Percentiles rank a stretch among this genome's conserved stretches.
Conservation (phyloP, 345 rosid species). For the Durio zibethinus region DNA sequence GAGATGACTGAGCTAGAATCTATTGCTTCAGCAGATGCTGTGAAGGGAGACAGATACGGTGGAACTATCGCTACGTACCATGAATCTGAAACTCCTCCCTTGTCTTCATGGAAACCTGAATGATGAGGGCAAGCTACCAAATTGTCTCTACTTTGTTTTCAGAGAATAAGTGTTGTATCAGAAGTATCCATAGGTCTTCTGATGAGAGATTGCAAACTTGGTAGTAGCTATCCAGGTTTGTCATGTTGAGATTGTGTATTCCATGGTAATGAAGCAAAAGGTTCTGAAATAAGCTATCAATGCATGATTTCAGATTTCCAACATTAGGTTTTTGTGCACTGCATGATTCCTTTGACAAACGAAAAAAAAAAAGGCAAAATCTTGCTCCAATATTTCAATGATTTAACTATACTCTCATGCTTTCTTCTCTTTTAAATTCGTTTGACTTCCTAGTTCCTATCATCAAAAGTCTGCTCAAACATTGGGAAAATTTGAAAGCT, state of each 20-base stretch:
- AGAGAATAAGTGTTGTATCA: neutral
- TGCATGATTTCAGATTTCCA: too few relatives aligned
- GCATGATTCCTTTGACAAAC: too few relatives aligned
- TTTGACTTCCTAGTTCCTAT: too few relatives aligned
- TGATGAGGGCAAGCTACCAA: neutral
- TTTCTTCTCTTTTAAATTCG: too few relatives aligned
- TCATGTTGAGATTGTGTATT: neutral
- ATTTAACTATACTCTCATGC: too few relatives aligned
- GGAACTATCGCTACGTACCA: slow-evolving; percentile 14
- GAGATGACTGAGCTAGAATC: slow-evolving; percentile 56
- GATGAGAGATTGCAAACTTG: neutral
- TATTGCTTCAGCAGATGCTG: slow-evolving; percentile 32
- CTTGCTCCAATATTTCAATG: too few relatives aligned
- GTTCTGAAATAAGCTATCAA: neutral
- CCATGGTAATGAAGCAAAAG: neutral
- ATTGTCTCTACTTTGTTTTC: neutral
- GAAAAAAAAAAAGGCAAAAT: too few relatives aligned
- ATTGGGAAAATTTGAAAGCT: too few relatives aligned
- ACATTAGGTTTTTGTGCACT: too few relatives aligned
- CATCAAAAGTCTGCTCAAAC: too few relatives aligned
- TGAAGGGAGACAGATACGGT: slow-evolving; percentile 41
- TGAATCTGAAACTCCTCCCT: slow-evolving; percentile 47
- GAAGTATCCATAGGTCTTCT: neutral
- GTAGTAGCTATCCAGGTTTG: neutral
- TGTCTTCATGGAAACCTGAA: slow-evolving; percentile 49